Conservation (phyloP, 495 filamentous ascomycete genomes). For the Talaromyces adpressus region DNA sequence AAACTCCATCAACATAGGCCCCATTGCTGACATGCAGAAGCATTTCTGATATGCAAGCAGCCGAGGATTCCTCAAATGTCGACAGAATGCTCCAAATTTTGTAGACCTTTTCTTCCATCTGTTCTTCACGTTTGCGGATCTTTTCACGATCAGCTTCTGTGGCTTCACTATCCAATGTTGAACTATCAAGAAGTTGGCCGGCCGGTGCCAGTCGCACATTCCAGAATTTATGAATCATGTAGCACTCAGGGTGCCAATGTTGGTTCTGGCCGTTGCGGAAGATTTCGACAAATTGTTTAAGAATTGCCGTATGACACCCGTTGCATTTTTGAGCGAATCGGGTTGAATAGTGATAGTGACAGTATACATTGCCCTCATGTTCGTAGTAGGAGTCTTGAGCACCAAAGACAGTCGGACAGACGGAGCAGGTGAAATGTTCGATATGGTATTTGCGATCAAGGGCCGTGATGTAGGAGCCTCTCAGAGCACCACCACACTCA, state of each 20-base stretch:
- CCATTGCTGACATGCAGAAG: conserved; percentile 98
- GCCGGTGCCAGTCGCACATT: conserved; percentile 77
- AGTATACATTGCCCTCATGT: conserved; percentile 93
- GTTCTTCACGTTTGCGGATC: conserved; percentile 79
- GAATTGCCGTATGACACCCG: conserved; percentile 94
- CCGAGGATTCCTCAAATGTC: conserved; percentile 94
- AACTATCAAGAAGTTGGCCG: conserved; percentile 41
- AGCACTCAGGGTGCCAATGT: conserved; percentile 99
- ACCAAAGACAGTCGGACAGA: conserved; percentile 95
- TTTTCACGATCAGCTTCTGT: conserved; percentile 66
- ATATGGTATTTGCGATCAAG: conserved; percentile 98
- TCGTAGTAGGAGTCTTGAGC: conserved; percentile 99
- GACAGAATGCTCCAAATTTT: conserved; percentile 97
- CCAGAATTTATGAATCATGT: conserved; percentile 99
- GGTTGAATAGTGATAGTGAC: conserved; percentile 98
- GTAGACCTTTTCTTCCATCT: conserved; percentile 96
- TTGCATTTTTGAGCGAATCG: conserved; percentile 94
- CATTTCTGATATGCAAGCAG: conserved; percentile 99
- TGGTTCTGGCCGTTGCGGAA: conserved; percentile 96
- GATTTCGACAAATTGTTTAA: conserved; percentile 99
- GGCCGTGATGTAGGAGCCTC: conserved; percentile 97
- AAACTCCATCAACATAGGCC: conserved; percentile 87
- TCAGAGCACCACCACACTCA: conserved; percentile 85
- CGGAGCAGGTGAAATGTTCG: conserved; percentile 97
- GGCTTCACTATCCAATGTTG: conserved; percentile 50